Evolutionary conservation across 768 basidiomycete genomes (phyloP).

Genomic region (Mycena polygramma): DNA sequence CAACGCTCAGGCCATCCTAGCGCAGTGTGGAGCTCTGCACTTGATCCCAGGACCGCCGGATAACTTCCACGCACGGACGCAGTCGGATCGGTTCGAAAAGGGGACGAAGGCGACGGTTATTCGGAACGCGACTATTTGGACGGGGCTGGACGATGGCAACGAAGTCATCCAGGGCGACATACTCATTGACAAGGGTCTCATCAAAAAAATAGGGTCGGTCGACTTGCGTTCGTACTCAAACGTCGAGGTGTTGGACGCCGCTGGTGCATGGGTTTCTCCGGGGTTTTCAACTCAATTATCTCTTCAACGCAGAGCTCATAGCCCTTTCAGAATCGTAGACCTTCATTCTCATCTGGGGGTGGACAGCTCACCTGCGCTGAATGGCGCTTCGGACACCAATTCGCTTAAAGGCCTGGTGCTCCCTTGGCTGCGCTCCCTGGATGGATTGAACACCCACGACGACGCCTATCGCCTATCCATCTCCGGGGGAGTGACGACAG

Average conservation of each 20-base stretch:
- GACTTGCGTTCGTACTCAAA: constrained; percentile 33
- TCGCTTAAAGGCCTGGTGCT: constrained; percentile 64
- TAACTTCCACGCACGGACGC: constrained; percentile 54
- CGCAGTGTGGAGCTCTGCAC: constrained; percentile 27
- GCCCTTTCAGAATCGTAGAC: constrained; percentile 57
- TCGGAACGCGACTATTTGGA: constrained; percentile 84
- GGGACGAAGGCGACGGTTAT: constrained; percentile 70
- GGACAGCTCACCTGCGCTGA: constrained; percentile 48
- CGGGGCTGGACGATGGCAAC: constrained; percentile 70
- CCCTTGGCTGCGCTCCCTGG: constrained; percentile 79
- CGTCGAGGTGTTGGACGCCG: constrained; percentile 62
- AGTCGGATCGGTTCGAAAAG: constrained; percentile 67
- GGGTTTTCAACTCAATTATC: constrained; percentile 48
- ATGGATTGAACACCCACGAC: constrained; percentile 84
- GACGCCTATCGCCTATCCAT: constrained; percentile 67
- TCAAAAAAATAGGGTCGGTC: constrained; percentile 66
- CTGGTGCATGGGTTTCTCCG: constrained; percentile 80
- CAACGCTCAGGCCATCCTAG: constrained; percentile 17
- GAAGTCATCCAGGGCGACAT: constrained; percentile 73
- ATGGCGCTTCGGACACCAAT: constrained; percentile 67
- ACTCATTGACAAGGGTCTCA: constrained; percentile 72
- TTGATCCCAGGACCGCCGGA: constrained; percentile 30
- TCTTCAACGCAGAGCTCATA: no score
- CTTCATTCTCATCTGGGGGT: constrained; percentile 72
- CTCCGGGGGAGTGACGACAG: constrained; percentile 82